Conservation (phyloP, 352 stramenopile species). For the Globisporangium uncinulatum region DNA sequence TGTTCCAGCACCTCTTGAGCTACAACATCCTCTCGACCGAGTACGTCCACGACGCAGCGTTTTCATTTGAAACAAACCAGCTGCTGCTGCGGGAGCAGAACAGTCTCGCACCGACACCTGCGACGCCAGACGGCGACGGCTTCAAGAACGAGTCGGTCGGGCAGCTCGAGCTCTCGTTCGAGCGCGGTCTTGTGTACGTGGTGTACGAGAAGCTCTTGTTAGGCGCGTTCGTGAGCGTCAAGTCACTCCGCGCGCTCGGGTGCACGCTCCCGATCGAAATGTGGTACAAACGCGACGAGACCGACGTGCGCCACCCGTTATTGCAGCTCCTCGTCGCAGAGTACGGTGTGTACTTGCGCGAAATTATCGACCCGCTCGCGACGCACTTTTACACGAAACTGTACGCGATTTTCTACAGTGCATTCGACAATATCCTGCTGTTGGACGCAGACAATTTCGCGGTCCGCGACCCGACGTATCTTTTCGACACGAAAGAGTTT, state of each 20-base stretch:
- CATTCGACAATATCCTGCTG: conserved; percentile 80
- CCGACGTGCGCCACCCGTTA: conserved; percentile 79
- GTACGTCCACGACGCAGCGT: conserved; percentile 16
- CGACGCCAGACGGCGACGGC: conserved; percentile 11
- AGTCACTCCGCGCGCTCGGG: conserved; percentile 67
- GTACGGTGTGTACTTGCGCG: conserved; percentile 71
- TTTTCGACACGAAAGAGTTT: conserved; percentile 81
- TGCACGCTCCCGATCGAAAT: conserved; percentile 77
- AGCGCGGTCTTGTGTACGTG: conserved; percentile 19
- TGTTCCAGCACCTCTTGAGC: conserved; percentile 16
- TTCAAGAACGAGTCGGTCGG: conserved; percentile 14
- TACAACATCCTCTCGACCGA: conserved; percentile 16
- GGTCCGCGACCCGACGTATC: conserved; percentile 73
- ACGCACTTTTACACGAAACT: conserved; percentile 81
- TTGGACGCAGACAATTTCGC: conserved; percentile 82
- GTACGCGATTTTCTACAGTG: conserved; percentile 83
- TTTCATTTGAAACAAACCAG: conserved; percentile 15
- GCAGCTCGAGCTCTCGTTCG: conserved; percentile 16
- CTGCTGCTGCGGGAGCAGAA: conserved; percentile 7
- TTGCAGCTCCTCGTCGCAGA: conserved; percentile 59
- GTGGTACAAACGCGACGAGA: conserved; percentile 83
- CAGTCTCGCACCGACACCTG: conserved; percentile 13
- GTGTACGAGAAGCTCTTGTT: conserved; percentile 79
- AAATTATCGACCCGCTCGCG: conserved; percentile 71
- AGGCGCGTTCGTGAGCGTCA: conserved; percentile 73